A percentile compares a stretch with the other conserved stretches of the same genome.
Evolutionary conservation across 2,329 filamentous ascomycete species (phyloP).

Genomic region (Trichoderma koningiopsis): DNA sequence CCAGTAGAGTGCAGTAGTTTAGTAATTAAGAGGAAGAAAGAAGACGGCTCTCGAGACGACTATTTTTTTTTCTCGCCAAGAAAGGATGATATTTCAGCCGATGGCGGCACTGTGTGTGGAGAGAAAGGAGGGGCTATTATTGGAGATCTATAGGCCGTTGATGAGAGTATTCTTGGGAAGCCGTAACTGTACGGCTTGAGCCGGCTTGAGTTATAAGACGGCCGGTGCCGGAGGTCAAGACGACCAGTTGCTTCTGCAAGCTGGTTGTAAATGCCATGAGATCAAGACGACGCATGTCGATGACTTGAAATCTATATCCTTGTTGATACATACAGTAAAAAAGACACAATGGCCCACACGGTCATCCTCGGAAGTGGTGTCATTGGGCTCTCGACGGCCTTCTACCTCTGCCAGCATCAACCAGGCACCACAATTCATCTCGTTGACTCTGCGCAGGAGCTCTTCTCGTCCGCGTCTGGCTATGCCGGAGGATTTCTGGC

Average conservation of each 20-base stretch:
- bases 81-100: slow-evolving; percentile 7
- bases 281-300: neutral
- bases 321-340: neutral
- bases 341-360: slow-evolving; percentile 49
- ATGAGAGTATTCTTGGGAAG: neutral
- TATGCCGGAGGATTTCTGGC: slow-evolving; percentile 75
- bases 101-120: slow-evolving; percentile 13
- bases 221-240: neutral
- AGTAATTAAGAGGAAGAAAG: slow-evolving; percentile 4
- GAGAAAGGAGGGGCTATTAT: slow-evolving; percentile 6
- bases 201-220: slow-evolving; percentile 9
- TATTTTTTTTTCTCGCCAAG: neutral
- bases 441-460: slow-evolving; percentile 50
- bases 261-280: neutral
- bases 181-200: neutral
- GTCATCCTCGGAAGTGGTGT: slow-evolving; percentile 71
- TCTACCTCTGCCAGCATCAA: slow-evolving; percentile 63
- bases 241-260: neutral
- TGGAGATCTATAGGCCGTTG: slow-evolving; percentile 8
- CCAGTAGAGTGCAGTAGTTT: neutral
- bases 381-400: slow-evolving; percentile 71
- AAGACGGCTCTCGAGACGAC: neutral
- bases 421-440: slow-evolving; percentile 48
- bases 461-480: slow-evolving; percentile 75
- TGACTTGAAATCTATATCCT: neutral